Evolutionary conservation across 352 stramenopile genomes (phyloP).

Genomic region (Pseudoperonospora humuli): DNA sequence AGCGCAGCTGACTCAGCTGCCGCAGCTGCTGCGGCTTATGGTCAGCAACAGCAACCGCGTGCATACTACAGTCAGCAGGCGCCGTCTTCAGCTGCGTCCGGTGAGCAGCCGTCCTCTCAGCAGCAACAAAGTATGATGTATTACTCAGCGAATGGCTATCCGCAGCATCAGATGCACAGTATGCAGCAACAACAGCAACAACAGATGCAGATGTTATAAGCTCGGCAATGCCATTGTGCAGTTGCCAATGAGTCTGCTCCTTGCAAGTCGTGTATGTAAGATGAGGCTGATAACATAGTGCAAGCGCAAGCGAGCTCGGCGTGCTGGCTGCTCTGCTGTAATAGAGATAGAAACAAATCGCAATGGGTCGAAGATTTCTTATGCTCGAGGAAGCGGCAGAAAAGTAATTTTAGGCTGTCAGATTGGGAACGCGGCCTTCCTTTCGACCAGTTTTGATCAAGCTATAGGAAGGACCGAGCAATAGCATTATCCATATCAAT

Average conservation of each 20-base stretch:
- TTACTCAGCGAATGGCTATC: constrained; percentile 54
- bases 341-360: constrained; percentile 33
- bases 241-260: constrained; percentile 16
- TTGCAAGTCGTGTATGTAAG: constrained; percentile 18
- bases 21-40: constrained; percentile 45
- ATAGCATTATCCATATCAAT: constrained; percentile 14
- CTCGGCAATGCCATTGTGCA: constrained; percentile 9
- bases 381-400: constrained; percentile 10
- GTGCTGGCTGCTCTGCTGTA: constrained; percentile 14
- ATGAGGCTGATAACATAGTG: constrained; percentile 17
- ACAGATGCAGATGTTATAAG: constrained; percentile 73
- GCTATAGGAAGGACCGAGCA: constrained; percentile 15
- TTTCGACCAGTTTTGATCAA: constrained; percentile 25
- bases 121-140: constrained; percentile 64
- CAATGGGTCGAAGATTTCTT: constrained; percentile 18
- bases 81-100: constrained; percentile 13
- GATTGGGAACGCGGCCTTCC: constrained; percentile 16
- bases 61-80: constrained; percentile 51
- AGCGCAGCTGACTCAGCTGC: constrained; percentile 50
- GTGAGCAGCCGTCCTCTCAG: constrained; percentile 20
- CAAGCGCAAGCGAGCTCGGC: constrained; percentile 10
- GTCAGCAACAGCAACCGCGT: constrained; percentile 29
- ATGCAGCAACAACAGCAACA: constrained; percentile 32
- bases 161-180: constrained; percentile 68
- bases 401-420: constrained; percentile 18